Evolutionary conservation across 2,329 filamentous ascomycete genomes (phyloP).

Genomic region (Pseudocercospora macadamiae): DNA sequence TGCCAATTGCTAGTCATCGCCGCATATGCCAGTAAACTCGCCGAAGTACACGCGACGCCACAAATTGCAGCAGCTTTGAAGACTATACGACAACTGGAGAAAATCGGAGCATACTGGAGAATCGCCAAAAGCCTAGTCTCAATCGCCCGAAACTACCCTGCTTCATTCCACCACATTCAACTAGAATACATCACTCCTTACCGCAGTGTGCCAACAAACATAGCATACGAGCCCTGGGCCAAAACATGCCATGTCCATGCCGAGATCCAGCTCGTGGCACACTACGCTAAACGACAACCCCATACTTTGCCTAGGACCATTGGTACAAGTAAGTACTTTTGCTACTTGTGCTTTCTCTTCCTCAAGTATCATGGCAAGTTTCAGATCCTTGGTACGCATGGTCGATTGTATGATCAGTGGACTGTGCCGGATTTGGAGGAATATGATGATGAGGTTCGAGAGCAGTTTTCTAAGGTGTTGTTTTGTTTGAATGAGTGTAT

Average conservation of each 20-base stretch:
- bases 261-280: conserved; percentile 17
- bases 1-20: conserved; percentile 2
- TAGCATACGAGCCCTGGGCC: conserved; percentile 20
- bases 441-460: conserved; percentile 1
- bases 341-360: conserved; percentile 22
- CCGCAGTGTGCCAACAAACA: conserved; percentile 8
- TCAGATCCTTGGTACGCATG: conserved; percentile 11
- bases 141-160: neutral
- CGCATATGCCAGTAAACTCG: conserved; percentile 10
- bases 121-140: conserved; percentile 7
- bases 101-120: conserved; percentile 21
- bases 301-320: conserved; percentile 10
- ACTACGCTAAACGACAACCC: conserved; percentile 2
- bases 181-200: conserved; percentile 15
- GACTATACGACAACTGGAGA: conserved; percentile 22
- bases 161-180: conserved; percentile 4
- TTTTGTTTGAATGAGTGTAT: conserved; percentile 7
- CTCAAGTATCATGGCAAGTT: conserved; percentile 13
- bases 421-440: conserved; percentile 19
- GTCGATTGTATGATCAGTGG: conserved; percentile 21
- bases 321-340: conserved; percentile 23
- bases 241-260: conserved; percentile 22
- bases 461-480: conserved; percentile 8
- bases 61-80: conserved; percentile 19
- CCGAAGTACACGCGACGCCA: conserved; percentile 6